Percentiles rank a stretch among this genome's conserved stretches.
Conservation (phyloP, 2,329 filamentous ascomycete genomes). For the Nigrograna mackinnonii region DNA sequence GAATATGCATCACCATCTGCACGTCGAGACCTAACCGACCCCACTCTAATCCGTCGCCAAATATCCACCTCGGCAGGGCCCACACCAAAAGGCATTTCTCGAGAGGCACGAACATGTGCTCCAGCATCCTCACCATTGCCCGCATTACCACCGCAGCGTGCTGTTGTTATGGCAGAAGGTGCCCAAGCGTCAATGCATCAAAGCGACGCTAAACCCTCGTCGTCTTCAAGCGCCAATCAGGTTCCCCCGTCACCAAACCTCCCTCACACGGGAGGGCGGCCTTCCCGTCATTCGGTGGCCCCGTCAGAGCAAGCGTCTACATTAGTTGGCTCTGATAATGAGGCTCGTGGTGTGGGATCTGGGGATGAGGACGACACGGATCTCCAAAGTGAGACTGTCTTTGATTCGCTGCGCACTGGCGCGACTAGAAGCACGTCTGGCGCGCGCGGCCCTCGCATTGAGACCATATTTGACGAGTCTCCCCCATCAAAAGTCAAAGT, state of each 20-base stretch:
- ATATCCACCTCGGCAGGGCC: slow-evolving; percentile 30
- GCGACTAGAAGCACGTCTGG: slow-evolving; percentile 69
- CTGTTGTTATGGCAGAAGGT: slow-evolving; percentile 22
- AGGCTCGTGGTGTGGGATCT: slow-evolving; percentile 66
- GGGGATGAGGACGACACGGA: slow-evolving; percentile 79
- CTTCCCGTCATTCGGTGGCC: slow-evolving; percentile 58
- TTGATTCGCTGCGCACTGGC: slow-evolving; percentile 74
- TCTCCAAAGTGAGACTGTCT: slow-evolving; percentile 75
- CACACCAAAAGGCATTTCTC: slow-evolving; percentile 14
- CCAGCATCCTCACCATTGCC: slow-evolving; percentile 29
- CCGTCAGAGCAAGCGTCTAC: slow-evolving; percentile 66
- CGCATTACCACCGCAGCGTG: slow-evolving; percentile 21
- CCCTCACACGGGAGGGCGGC: slow-evolving; percentile 41
- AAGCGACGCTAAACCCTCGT: slow-evolving; percentile 31
- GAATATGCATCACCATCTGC: slow-evolving; percentile 38
- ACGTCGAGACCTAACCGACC: slow-evolving; percentile 41
- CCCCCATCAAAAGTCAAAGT: slow-evolving; percentile 53
- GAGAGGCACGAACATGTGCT: slow-evolving; percentile 13
- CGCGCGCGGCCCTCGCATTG: slow-evolving; percentile 70
- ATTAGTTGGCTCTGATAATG: slow-evolving; percentile 70
- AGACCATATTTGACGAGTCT: slow-evolving; percentile 82
- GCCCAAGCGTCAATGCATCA: slow-evolving; percentile 34
- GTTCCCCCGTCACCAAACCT: slow-evolving; percentile 35
- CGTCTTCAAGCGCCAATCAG: slow-evolving; percentile 35
- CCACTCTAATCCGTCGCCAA: slow-evolving; percentile 28